Conservation (phyloP, 2,329 filamentous ascomycete genomes). For the Cryphonectria radicalis region DNA sequence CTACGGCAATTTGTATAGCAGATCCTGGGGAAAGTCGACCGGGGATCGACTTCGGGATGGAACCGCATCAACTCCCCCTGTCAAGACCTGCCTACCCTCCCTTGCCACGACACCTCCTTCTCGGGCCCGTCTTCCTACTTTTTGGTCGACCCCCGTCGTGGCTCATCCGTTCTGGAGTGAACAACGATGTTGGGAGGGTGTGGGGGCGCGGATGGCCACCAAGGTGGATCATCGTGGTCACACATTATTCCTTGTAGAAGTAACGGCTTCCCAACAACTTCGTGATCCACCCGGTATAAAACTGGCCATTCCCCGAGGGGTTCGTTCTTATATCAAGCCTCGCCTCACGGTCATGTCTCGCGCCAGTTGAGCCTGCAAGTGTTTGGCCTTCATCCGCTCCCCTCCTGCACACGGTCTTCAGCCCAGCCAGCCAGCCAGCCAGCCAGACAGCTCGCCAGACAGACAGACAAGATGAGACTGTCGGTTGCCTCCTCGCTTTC, state of each 20-base stretch:
- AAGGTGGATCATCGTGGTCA: slow-evolving; percentile 10
- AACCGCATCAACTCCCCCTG: background rate
- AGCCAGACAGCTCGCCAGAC: background rate
- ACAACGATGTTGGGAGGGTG: background rate
- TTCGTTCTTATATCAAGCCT: background rate
- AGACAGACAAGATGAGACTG: slow-evolving; percentile 25
- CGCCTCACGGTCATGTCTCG: slow-evolving; percentile 19
- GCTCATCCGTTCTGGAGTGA: slow-evolving; percentile 6
- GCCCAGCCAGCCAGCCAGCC: background rate
- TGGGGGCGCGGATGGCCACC: background rate
- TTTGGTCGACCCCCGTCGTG: background rate
- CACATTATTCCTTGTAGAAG: background rate
- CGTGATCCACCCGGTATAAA: slow-evolving; percentile 13
- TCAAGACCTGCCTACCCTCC: background rate
- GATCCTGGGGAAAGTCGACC: slow-evolving; percentile 4
- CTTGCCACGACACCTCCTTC: background rate
- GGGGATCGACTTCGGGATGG: slow-evolving; percentile 15
- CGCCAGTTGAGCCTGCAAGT: slow-evolving; percentile 6
- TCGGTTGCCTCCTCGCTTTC: slow-evolving; percentile 19
- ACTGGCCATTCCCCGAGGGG: background rate
- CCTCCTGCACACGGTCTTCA: background rate
- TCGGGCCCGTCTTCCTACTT: background rate
- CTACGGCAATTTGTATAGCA: background rate
- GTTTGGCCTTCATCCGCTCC: background rate
- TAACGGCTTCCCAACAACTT: slow-evolving; percentile 7